These are phyloP conservation scores for Apiospora aurea DNA, from an alignment of 2,329 filamentous ascomycete species.

Conservation along the genomic window DNA sequence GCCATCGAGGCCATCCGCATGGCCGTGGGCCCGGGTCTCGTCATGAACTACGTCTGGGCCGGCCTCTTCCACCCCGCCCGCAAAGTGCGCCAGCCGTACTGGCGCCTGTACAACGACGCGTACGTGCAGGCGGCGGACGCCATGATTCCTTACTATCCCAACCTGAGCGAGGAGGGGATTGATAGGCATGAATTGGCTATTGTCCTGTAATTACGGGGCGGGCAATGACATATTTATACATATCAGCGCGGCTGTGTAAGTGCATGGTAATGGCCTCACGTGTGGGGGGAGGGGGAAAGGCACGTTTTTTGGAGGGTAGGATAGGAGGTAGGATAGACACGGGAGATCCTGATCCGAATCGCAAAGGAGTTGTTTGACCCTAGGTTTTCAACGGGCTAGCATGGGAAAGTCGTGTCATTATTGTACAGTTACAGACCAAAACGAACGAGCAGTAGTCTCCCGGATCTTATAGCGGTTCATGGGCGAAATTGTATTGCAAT, in stretches of 20 bases:
- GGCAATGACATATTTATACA: background rate
- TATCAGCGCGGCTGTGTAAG: background rate
- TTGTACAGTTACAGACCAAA: slow-evolving; percentile 6
- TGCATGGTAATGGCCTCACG: background rate
- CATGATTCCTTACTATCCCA: slow-evolving; percentile 96
- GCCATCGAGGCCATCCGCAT: slow-evolving; percentile 96
- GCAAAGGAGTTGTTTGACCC: background rate
- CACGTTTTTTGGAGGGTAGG: background rate
- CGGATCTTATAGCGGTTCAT: slow-evolving; percentile 4
- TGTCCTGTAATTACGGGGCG: slow-evolving; percentile 64
- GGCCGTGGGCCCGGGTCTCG: slow-evolving; percentile 87
- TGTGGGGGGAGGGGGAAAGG: background rate
- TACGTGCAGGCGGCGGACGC: slow-evolving; percentile 93
- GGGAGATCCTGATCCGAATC: background rate
- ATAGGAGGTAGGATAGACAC: slow-evolving; percentile 9
- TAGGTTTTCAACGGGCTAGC: background rate
- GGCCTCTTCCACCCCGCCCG: slow-evolving; percentile 96
- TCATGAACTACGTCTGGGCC: slow-evolving; percentile 98
- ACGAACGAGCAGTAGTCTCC: background rate
- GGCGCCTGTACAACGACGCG: slow-evolving; percentile 95
- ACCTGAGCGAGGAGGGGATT: slow-evolving; percentile 80
- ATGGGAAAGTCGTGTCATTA: slow-evolving; percentile 14
- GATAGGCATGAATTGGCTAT: slow-evolving; percentile 84
- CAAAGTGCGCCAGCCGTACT: slow-evolving; percentile 94
- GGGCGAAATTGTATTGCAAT: background rate